Evolutionary conservation across 2,329 filamentous ascomycete genomes (phyloP).

Genomic region (Akanthomyces muscarius): DNA sequence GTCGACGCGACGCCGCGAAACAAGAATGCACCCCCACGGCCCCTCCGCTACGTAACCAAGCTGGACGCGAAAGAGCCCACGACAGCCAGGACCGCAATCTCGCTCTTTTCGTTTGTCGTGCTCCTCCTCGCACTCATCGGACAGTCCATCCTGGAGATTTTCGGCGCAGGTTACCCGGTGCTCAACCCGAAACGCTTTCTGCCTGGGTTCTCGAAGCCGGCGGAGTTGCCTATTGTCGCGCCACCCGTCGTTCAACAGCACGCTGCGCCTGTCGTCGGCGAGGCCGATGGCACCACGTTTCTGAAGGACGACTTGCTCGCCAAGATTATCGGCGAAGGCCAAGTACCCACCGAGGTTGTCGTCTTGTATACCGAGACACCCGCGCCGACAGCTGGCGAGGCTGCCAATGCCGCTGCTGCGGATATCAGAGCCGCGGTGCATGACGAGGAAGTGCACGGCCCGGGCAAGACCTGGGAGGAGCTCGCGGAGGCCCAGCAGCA

Average conservation of each 20-base stretch:
- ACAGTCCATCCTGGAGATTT: constrained; percentile 61
- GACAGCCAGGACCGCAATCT: constrained; percentile 43
- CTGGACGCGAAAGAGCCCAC: constrained; percentile 52
- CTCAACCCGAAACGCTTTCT: constrained; percentile 54
- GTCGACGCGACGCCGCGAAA: constrained; percentile 34
- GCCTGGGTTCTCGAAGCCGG: constrained; percentile 31
- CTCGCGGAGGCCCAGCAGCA: constrained; percentile 58
- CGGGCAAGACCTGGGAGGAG: constrained; percentile 67
- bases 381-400: constrained; percentile 18
- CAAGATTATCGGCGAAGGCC: constrained; percentile 35
- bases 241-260: constrained; percentile 18
- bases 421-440: constrained; percentile 41
- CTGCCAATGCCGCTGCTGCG: constrained; percentile 21
- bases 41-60: constrained; percentile 66
- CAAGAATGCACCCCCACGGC: constrained; percentile 40
- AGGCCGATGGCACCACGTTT: constrained; percentile 25
- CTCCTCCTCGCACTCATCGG: constrained; percentile 59
- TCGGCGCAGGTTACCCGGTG: constrained; percentile 48
- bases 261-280: constrained; percentile 15
- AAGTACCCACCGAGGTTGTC: constrained; percentile 35
- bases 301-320: constrained; percentile 33
- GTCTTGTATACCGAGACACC: constrained; percentile 32
- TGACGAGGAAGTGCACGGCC: constrained; percentile 43
- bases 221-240: constrained; percentile 25
- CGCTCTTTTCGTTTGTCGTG: constrained; percentile 53